These are phyloP conservation scores for Trypethelium eluteriae DNA, from an alignment of 495 filamentous ascomycete species.

Conservation along the genomic window DNA sequence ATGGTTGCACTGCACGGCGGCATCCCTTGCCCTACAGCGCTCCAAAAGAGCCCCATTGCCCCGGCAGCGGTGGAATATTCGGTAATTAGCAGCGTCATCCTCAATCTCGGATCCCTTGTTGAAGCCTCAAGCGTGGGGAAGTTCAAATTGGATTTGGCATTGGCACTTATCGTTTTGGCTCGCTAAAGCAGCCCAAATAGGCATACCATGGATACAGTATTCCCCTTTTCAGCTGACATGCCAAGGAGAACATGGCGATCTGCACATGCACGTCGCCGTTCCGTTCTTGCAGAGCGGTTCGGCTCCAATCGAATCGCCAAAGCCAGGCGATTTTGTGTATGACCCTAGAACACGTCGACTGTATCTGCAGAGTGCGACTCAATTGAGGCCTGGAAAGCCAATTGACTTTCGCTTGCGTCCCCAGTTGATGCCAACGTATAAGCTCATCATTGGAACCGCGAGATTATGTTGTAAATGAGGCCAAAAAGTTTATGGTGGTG, in stretches of 20 bases:
- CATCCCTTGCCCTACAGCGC: too few relatives aligned
- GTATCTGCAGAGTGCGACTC: background rate
- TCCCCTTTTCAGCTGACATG: background rate
- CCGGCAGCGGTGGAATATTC: too few relatives aligned
- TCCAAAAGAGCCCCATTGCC: too few relatives aligned
- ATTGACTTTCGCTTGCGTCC: background rate
- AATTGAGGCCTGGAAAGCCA: background rate
- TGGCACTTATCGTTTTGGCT: background rate
- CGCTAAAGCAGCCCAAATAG: background rate
- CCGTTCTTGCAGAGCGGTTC: slow-evolving; percentile 1
- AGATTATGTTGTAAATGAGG: too few relatives aligned
- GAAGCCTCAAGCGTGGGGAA: too few relatives aligned
- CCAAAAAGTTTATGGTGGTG: background rate
- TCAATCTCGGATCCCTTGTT: too few relatives aligned
- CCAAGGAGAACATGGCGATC: background rate
- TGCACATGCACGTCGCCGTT: background rate
- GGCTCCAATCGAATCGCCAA: background rate
- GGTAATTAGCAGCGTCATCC: too few relatives aligned
- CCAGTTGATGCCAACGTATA: too few relatives aligned
- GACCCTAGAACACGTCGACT: background rate
- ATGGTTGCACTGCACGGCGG: too few relatives aligned
- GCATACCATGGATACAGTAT: background rate
- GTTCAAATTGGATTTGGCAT: too few relatives aligned
- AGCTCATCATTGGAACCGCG: too few relatives aligned
- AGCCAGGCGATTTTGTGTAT: background rate